Conservation (phyloP, 768 basidiomycete genomes). For the Lactarius hengduanensis region DNA sequence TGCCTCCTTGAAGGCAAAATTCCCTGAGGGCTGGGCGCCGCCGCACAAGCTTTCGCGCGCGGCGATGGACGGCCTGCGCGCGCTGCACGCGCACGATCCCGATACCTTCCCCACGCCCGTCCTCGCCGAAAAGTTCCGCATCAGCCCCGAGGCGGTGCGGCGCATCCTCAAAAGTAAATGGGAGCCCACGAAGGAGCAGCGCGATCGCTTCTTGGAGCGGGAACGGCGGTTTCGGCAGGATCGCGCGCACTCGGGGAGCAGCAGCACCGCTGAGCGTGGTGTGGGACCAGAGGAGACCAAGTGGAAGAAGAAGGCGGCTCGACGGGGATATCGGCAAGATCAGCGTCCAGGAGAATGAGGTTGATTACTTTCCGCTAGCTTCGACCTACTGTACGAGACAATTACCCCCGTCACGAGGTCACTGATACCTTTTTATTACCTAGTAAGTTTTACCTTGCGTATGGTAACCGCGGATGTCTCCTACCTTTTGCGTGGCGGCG, state of each 20-base stretch:
- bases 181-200: conserved; percentile 38
- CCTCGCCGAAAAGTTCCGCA: conserved; percentile 47
- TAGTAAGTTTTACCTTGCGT: conserved; percentile 2
- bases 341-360: neutral
- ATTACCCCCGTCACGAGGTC: neutral
- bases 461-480: neutral
- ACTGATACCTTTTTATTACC: neutral
- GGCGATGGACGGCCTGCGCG: conserved; percentile 51
- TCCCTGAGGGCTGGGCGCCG: conserved; percentile 49
- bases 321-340: neutral
- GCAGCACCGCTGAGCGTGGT: neutral
- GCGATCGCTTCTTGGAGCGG: conserved; percentile 33
- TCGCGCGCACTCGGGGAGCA: conserved; percentile 24
- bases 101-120: conserved; percentile 41
- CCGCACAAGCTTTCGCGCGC: conserved; percentile 51
- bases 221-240: conserved; percentile 33
- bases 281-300: neutral
- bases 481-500: neutral
- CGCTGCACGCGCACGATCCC: conserved; percentile 45
- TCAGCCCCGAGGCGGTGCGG: conserved; percentile 52
- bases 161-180: conserved; percentile 50
- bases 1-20: conserved; percentile 36
- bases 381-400: conserved; percentile 1
- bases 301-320: neutral
- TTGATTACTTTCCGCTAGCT: neutral